Evolutionary conservation across 1,284 basidiomycete genomes (phyloP), one percentile per base, ranked within the genome.

Genomic region (Baeospora myosura): DNA sequence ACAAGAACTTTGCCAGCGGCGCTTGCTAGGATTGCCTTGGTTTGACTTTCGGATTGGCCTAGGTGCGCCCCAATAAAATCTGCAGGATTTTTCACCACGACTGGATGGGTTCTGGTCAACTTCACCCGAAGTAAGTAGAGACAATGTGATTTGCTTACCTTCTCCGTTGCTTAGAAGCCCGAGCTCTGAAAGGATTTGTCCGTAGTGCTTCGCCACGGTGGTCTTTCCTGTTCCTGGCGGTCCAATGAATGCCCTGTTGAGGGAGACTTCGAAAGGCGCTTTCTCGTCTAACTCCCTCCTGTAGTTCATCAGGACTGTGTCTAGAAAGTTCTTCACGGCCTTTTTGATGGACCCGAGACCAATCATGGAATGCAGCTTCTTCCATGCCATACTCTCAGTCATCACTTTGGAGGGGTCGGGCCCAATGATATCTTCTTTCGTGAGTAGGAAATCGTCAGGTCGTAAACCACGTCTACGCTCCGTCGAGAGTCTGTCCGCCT

Each of bases 191-290:
- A 83, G 57, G 41, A 82, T 73, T 44, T 68, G 66, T 0, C 80
- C 80, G 46, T 82, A 82, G 12, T 79, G 51, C 49, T 74, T 73
- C 2, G 77, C 79, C 0, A 83, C 79, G 0, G 79, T 74, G 2
- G 79, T 82, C 52, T 82, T 82, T 0, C 80, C 80, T 1, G 80
- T 82, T 1, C 79, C 79, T 2, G 80, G 81, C 1, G 70, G 72
- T 1, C 79, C 80, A 10, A 78, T 52, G 53, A 82, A 80, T 1
- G 78, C 73, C 12, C 75, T 68, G 46, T 82, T 82, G 42, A 83
- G 65, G 6, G 77, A 74, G 4, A 76, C 49, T 42, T 68, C 58
- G 10, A 77, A 41, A 0, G 75, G 77, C 40, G 71, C 62, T 49
- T 68, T 62, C 54, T 81, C 80, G 25, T 46, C 40, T 14, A 83